Percentiles rank a stretch among this genome's conserved stretches.
These are phyloP conservation scores for Polyplosphaeria fusca DNA, from an alignment of 495 filamentous ascomycete genomes.

Conservation along the genomic window DNA sequence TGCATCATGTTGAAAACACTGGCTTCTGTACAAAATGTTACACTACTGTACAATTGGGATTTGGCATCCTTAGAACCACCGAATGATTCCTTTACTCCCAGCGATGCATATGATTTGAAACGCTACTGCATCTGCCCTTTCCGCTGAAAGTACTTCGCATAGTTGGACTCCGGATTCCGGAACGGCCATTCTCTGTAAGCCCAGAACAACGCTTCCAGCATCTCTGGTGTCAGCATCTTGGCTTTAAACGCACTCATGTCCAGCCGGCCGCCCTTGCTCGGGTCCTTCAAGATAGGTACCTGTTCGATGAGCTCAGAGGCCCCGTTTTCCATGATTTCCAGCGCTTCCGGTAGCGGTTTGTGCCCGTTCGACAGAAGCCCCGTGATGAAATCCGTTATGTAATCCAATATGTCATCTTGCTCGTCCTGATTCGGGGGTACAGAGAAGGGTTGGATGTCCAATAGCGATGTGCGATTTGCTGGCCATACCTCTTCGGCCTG, in stretches of 20 bases:
- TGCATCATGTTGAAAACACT: too few species aligned
- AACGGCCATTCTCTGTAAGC: slow-evolving; percentile 62
- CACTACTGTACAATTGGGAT: too few species aligned
- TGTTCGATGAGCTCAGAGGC: slow-evolving; percentile 34
- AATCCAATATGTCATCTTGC: neutral
- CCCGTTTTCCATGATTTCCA: slow-evolving; percentile 42
- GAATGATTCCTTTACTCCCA: too few species aligned
- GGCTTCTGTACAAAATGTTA: too few species aligned
- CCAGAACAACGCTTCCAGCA: slow-evolving; percentile 51
- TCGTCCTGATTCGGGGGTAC: slow-evolving; percentile 16
- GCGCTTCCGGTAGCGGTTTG: slow-evolving; percentile 41
- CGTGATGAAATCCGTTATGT: slow-evolving; percentile 6
- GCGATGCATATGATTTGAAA: too few species aligned
- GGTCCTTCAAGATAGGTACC: slow-evolving; percentile 42
- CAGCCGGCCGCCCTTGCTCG: slow-evolving; percentile 42
- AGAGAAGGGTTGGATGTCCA: slow-evolving; percentile 34
- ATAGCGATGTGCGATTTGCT: slow-evolving; percentile 38
- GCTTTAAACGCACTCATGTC: slow-evolving; percentile 40
- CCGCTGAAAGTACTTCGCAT: slow-evolving; percentile 16
- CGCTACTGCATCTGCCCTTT: too few species aligned
- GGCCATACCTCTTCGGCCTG: slow-evolving; percentile 58
- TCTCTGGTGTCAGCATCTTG: slow-evolving; percentile 45
- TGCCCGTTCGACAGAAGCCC: slow-evolving; percentile 16
- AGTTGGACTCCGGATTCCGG: slow-evolving; percentile 1
- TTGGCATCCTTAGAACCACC: too few species aligned